Base-by-base conservation (phyloP, 345 rosid genomes). In the Geranium brycei region DNA sequence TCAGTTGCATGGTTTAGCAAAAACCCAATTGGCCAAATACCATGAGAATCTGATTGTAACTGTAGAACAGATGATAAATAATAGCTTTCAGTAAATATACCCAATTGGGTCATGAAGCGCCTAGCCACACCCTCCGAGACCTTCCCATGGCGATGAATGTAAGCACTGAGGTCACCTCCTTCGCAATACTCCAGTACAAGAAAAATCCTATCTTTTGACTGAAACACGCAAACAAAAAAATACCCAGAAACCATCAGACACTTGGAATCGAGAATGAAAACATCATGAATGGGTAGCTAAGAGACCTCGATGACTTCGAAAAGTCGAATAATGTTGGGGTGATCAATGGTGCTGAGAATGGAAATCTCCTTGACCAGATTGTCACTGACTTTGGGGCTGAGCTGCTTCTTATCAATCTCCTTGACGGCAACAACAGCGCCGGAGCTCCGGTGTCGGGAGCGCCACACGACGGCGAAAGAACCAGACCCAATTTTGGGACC, bases 131-230 rank as follows among this genome's bases (percentile, higher is more conserved):
- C 70, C 82, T 82, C 89, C 0, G 93, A 63, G 13, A 82, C 89
- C 80, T 73, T 83, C 1, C 96, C 86, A 73, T 79, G 83, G 51
- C 77, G 77, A 71, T 78, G 76, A 70, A 89, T 73, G 51, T 86
- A 89, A 7, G 68, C 82, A 19, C 89, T 83, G 66, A 89, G 91
- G 77, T 86, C 96, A 71, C 96, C 96, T 62, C 96, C 93, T 57
- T 80, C 86, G 63, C 96, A 89, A 64, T 80, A 89, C 77, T 89
- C 96, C 91, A 89, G 70, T 6, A 89, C 87, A 17, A 89, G 82
- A 38, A 65, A 89, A 23, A 89, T 83, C 77, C 47, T 82, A 70
- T 89, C 89, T 30, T 73, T 68, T 62, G 80, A 84, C 96, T 89
- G 74, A 19, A 17, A 4, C 28, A 23, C 47, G 3, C 53, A 7